Evolutionary conservation across 805 yeast species (phyloP), one percentile per base, ranked within the genome.

Genomic region (Limtongia smithiae): DNA sequence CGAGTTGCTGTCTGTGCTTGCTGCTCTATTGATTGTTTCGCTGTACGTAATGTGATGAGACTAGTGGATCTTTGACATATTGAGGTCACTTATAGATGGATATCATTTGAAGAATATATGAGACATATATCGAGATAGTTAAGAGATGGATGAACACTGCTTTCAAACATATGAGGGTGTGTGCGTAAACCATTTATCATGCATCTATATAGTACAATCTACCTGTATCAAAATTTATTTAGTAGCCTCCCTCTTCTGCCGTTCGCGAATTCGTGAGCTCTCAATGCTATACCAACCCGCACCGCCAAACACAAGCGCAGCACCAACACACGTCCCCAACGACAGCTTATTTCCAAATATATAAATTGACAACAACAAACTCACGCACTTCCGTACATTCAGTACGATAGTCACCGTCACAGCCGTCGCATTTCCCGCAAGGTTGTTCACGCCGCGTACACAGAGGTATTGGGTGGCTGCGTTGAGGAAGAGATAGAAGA

Each of bases 361-460:
- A 31, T 66, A 58, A 47, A 81, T 70, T 48, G 87, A 81, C 20
- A 85, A 56, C 31, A 79, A 44, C 51, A 85, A 66, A 48, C 86
- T 80, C 8, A 74, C 64, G 51, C 83, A 77, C 63, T 83, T 82
- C 41, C 93, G 71, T 9, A 83, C 63, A 31, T 81, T 69, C 22
- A 84, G 68, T 0, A 81, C 76, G 11, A 85, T 76, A 0, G 81
- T 74, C 2, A 84, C 76, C 0, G 86, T 80, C 37, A 85, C 62
- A 0, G 90, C 83, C n/a, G 77, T 70, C 1, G 82, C 73, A 6
- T 63, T 63, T 17, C 83, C 78, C 0, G 82, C 79, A 21, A 85
- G 67, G 59, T 70, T 71, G 60, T 81, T 82, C 11, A 84, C 91
- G 3, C 91, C 89, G 11, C 77, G 66, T 1, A 82, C 78, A 61